A percentile compares a stretch with the other conserved stretches of the same genome.
phyloP scores from a whole-genome alignment of 2,329 filamentous ascomycete species.

The Pyrenochaeta sp. region DNA sequence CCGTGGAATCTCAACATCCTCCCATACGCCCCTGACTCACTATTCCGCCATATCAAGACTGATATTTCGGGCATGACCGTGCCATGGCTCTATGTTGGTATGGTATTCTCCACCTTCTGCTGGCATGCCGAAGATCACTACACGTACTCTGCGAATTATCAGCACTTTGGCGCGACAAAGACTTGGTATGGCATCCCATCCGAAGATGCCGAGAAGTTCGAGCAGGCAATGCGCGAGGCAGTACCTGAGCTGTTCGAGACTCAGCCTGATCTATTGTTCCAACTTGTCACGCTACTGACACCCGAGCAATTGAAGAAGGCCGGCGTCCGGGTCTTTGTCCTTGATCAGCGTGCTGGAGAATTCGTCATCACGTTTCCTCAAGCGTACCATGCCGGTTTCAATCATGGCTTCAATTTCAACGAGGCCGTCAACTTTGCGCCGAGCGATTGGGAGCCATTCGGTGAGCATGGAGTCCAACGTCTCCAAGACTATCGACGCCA shows the following conservation, averaged over 20 bases:
- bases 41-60: slow-evolving; percentile 97
- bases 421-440: slow-evolving; percentile 99
- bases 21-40: slow-evolving; percentile 86
- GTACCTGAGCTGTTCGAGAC: slow-evolving; percentile 97
- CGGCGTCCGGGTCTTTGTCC: slow-evolving; percentile 88
- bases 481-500: slow-evolving; percentile 88
- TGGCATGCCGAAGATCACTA: slow-evolving; percentile 99
- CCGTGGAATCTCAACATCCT: slow-evolving; percentile 96
- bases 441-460: slow-evolving; percentile 91
- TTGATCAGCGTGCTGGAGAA: slow-evolving; percentile 96
- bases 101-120: slow-evolving; percentile 99
- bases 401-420: slow-evolving; percentile 98
- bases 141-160: slow-evolving; percentile 96
- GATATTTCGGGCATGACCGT: slow-evolving; percentile 99
- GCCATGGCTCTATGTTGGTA: slow-evolving; percentile 98
- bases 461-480: slow-evolving; percentile 83
- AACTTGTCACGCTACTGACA: slow-evolving; percentile 93
- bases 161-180: slow-evolving; percentile 97
- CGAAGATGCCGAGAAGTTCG: slow-evolving; percentile 92
- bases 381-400: slow-evolving; percentile 97
- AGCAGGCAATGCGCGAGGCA: slow-evolving; percentile 91
- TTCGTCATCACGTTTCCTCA: slow-evolving; percentile 97
- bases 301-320: slow-evolving; percentile 93
- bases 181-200: slow-evolving; percentile 99
- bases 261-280: slow-evolving; percentile 94